These are phyloP conservation scores for Senna tora DNA, from an alignment of 306 rosid species.

Conservation along the genomic window DNA sequence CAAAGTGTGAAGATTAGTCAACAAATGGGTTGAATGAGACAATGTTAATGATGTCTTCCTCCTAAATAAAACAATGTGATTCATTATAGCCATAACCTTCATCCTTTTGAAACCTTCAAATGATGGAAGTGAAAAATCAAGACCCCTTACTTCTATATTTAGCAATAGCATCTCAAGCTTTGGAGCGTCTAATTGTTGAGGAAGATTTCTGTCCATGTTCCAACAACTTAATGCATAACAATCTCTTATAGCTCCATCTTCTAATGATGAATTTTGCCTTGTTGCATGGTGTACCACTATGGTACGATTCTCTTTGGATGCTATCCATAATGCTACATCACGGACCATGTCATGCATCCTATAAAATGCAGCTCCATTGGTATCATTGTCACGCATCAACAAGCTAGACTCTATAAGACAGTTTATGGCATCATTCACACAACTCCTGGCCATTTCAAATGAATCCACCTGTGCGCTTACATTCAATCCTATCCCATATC, in stretches of 20 bases:
- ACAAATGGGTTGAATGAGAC: background rate
- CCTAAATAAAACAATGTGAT: too few relatives aligned
- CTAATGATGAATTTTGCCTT: background rate
- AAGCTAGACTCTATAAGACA: background rate
- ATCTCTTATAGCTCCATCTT: background rate
- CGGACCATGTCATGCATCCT: background rate
- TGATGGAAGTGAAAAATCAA: background rate
- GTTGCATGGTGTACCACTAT: background rate
- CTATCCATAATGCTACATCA: background rate
- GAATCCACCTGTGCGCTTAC: background rate
- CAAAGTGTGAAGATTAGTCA: background rate
- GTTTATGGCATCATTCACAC: background rate
- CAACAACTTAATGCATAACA: background rate
- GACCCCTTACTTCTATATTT: fast-evolving
- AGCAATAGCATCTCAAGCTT: background rate
- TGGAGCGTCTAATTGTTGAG: background rate
- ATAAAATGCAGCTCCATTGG: too few relatives aligned
- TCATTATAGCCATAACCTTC: background rate
- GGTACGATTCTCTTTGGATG: background rate
- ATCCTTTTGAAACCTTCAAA: background rate
- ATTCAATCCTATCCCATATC: background rate
- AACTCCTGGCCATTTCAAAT: background rate
- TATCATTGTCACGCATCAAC: background rate
- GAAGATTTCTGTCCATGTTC: background rate
- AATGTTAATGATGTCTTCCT: background rate